Percentiles rank a stretch among this genome's conserved stretches.
These are phyloP conservation scores for Xylaria sp. DNA, from an alignment of 2,329 filamentous ascomycete genomes.

Conservation along the genomic window DNA sequence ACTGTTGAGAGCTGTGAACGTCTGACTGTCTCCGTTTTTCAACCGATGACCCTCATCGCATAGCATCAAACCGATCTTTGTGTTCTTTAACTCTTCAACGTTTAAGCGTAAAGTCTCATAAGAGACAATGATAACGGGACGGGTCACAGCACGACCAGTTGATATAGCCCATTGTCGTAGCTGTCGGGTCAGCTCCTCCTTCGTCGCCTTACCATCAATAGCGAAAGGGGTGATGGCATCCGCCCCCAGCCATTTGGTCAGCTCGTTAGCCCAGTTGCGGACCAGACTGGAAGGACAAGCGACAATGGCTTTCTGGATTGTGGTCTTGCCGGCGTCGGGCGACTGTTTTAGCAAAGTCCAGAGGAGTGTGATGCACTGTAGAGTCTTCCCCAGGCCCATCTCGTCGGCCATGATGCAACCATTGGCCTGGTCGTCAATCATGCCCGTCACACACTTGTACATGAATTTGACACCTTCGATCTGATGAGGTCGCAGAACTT, in stretches of 20 bases:
- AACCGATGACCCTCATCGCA: constrained; percentile 97
- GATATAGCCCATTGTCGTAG: constrained; percentile 95
- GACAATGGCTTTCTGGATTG: constrained; percentile 96
- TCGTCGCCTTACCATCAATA: constrained; percentile 94
- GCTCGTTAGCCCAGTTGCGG: constrained; percentile 96
- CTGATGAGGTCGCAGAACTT: constrained; percentile 94
- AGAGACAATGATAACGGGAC: constrained; percentile 95
- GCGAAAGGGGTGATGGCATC: constrained; percentile 94
- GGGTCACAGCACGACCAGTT: constrained; percentile 85
- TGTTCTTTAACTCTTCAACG: constrained; percentile 87
- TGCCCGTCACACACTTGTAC: constrained; percentile 92
- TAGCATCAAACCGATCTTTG: constrained; percentile 89
- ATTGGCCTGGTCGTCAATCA: constrained; percentile 92
- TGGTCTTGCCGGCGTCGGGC: constrained; percentile 90
- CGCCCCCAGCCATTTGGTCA: constrained; percentile 94
- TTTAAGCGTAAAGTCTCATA: constrained; percentile 96
- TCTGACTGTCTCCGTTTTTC: constrained; percentile 97
- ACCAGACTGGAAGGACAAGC: constrained; percentile 97
- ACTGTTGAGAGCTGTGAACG: constrained; percentile 88
- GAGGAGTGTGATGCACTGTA: constrained; percentile 96
- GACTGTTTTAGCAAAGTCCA: constrained; percentile 98
- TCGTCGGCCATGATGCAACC: constrained; percentile 99
- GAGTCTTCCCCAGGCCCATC: constrained; percentile 96
- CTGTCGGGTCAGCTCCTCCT: constrained; percentile 90
- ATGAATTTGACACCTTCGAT: constrained; percentile 98